These are phyloP conservation scores for Neospora caninum DNA, from an alignment of 169 alveolate species.

Conservation along the genomic window DNA sequence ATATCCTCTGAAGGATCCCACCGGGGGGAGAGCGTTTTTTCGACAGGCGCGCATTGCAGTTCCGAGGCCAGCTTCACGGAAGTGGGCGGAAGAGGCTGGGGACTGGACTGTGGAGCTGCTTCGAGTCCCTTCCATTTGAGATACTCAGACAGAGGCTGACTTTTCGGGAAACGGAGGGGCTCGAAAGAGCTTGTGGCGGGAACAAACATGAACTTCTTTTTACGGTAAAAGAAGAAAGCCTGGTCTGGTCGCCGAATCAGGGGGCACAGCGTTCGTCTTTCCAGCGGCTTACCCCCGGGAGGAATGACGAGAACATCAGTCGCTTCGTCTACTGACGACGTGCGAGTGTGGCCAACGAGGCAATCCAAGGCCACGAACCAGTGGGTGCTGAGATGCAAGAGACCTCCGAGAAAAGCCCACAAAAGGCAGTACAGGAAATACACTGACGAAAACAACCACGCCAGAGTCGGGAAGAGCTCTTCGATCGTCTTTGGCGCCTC, in stretches of 20 bases:
- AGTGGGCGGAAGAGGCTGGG: neutral
- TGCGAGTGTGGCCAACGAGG: neutral
- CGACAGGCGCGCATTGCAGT: neutral
- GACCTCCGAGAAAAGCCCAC: neutral
- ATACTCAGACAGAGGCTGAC: constrained; percentile 36
- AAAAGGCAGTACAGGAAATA: neutral
- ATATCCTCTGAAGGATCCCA: neutral
- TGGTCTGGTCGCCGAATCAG: neutral
- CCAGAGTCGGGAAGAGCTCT: constrained; percentile 20
- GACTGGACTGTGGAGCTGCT: neutral
- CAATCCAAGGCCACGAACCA: constrained; percentile 10
- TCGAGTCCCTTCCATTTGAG: constrained; percentile 56
- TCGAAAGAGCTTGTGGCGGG: neutral
- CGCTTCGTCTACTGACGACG: neutral
- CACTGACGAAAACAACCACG: constrained; percentile 17
- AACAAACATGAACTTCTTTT: constrained; percentile 12
- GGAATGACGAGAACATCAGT: constrained; percentile 21
- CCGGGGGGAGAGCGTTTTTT: neutral
- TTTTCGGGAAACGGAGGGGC: constrained; percentile 21
- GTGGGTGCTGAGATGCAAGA: constrained; percentile 35
- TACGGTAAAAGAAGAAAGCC: constrained; percentile 3
- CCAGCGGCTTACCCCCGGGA: neutral
- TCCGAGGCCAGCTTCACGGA: neutral
- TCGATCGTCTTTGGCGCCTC: constrained; percentile 1
- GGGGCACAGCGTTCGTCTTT: neutral